These are phyloP conservation scores for Tetragonia tetragonoides DNA, from an alignment of 148 eudicot genomes.

Conservation along the genomic window DNA sequence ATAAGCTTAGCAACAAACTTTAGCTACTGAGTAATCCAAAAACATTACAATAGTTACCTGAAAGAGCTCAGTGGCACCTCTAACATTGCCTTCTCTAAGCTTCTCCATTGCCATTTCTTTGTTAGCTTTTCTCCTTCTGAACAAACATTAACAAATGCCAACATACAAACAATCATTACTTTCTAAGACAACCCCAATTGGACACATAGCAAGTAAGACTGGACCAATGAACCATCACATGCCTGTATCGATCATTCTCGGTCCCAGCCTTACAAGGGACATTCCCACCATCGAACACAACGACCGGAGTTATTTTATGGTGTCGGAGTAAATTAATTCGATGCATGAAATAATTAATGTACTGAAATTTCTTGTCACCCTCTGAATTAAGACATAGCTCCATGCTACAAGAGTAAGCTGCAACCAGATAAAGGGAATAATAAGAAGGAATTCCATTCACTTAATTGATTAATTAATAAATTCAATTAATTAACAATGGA, in stretches of 20 bases:
- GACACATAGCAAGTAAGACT: background rate
- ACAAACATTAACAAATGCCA: background rate
- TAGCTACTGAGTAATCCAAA: background rate
- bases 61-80: constrained; percentile 66
- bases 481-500: background rate
- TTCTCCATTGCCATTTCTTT: constrained; percentile 74
- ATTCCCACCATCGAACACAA: constrained; percentile 79
- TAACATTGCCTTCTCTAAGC: constrained; percentile 62
- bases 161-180: background rate
- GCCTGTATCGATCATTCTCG: constrained; percentile 68
- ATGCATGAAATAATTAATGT: constrained; percentile 74
- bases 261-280: constrained; percentile 71
- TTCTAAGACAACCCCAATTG: too few species aligned
- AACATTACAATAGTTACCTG: constrained; percentile 44
- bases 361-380: constrained; percentile 73
- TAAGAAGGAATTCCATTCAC: too few species aligned
- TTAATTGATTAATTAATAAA: background rate
- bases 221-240: constrained; percentile 15
- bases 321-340: constrained; percentile 66
- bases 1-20: background rate
- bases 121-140: constrained; percentile 63
- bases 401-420: constrained; percentile 93
- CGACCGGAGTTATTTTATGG: constrained; percentile 69
- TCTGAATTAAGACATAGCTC: constrained; percentile 60
- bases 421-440: background rate